Percentiles rank a stretch among this genome's conserved stretches.
Evolutionary conservation across 2,329 filamentous ascomycete species (phyloP).

Genomic region (Beauveria varroae): DNA sequence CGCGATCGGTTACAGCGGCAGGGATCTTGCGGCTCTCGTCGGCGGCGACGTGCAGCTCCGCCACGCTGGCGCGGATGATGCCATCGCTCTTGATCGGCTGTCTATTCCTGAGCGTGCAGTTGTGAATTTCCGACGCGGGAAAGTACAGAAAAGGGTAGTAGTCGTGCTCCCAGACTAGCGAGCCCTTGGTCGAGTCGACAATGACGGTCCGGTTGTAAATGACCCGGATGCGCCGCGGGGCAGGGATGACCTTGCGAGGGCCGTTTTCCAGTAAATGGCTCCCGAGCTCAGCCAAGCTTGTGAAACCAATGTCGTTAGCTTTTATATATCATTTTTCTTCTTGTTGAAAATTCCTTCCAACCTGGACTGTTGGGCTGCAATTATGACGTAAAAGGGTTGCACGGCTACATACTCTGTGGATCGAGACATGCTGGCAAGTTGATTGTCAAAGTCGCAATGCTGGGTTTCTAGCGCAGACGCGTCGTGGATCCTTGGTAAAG

Average conservation of each 20-base stretch:
- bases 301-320: background rate
- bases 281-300: conserved; percentile 22
- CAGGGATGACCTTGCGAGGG: conserved; percentile 17
- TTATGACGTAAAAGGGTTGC: conserved; percentile 1
- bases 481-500: background rate
- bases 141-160: conserved; percentile 41
- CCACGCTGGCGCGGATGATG: conserved; percentile 21
- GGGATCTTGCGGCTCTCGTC: conserved; percentile 15
- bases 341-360: no score
- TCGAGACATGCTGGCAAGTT: background rate
- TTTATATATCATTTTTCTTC: no score
- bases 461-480: background rate
- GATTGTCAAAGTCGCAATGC: background rate
- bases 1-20: conserved; percentile 24
- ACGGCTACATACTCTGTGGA: background rate
- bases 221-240: conserved; percentile 25
- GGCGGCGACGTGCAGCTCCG: conserved; percentile 23
- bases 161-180: conserved; percentile 38
- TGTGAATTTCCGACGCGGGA: conserved; percentile 21
- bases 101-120: conserved; percentile 22
- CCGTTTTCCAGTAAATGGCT: conserved; percentile 20
- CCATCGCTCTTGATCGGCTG: conserved; percentile 20
- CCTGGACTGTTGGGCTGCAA: background rate
- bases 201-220: conserved; percentile 25
- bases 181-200: conserved; percentile 29